Conservation (phyloP, 306 rosid genomes). For the Quercus wislizeni region DNA sequence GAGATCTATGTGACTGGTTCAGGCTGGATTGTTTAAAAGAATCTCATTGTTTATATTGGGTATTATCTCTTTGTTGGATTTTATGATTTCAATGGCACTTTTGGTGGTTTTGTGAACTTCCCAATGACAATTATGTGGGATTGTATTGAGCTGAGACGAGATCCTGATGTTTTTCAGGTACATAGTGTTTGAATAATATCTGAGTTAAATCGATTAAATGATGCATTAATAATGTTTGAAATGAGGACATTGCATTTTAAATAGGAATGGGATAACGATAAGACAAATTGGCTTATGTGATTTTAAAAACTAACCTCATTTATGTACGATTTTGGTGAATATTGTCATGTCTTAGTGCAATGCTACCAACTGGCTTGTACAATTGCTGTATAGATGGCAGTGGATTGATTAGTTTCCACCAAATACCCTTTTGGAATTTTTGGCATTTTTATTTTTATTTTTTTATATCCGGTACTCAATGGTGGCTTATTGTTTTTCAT, state of each 20-base stretch:
- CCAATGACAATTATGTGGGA: not conserved
- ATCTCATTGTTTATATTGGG: not conserved
- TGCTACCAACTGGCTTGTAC: not conserved
- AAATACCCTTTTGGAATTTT: not conserved
- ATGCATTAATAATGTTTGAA: not conserved
- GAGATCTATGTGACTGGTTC: conserved; percentile 3
- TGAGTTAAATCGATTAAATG: not conserved
- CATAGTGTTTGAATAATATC: not conserved
- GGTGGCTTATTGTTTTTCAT: not conserved
- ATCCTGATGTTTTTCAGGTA: not conserved
- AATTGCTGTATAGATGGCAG: not conserved
- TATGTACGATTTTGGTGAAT: conserved; percentile 1
- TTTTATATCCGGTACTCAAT: not conserved
- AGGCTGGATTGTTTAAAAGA: not conserved
- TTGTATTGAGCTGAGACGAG: not conserved
- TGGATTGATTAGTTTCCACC: not conserved
- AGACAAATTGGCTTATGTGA: not conserved
- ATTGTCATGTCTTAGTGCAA: not conserved
- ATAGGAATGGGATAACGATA: not conserved
- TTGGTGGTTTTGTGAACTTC: not conserved
- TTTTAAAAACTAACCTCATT: not conserved
- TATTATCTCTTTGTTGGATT: not conserved
- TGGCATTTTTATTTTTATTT: not conserved
- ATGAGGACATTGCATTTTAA: not conserved
- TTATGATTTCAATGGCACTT: not conserved